A percentile compares a stretch with the other conserved stretches of the same genome.
These are phyloP conservation scores for Trichophyton equinum DNA, from an alignment of 2,329 filamentous ascomycete genomes.

Conservation along the genomic window DNA sequence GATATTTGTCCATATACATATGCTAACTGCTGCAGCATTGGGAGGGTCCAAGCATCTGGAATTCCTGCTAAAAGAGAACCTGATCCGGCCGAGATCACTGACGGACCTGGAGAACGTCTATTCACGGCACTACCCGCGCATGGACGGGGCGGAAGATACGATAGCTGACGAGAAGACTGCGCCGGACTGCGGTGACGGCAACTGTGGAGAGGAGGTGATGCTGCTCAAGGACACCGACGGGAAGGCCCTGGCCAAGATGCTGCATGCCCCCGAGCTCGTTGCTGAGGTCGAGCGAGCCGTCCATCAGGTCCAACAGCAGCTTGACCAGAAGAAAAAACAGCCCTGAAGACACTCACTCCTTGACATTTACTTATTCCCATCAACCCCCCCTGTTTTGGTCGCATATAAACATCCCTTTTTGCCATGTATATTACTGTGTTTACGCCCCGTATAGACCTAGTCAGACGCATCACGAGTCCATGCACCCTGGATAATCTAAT, in stretches of 20 bases:
- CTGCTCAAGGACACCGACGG: slow-evolving; percentile 38
- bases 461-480: neutral
- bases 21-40: slow-evolving; percentile 42
- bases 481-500: neutral
- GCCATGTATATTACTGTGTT: neutral
- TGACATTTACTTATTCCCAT: too few relatives aligned
- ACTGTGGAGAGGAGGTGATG: slow-evolving; percentile 35
- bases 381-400: neutral
- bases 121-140: slow-evolving; percentile 24
- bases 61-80: slow-evolving; percentile 62
- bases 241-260: slow-evolving; percentile 45
- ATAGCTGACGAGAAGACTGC: slow-evolving; percentile 1
- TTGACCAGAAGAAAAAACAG: slow-evolving; percentile 17
- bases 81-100: slow-evolving; percentile 55
- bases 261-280: slow-evolving; percentile 57
- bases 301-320: slow-evolving; percentile 50
- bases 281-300: slow-evolving; percentile 64
- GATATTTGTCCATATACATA: neutral
- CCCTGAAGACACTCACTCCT: neutral
- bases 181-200: slow-evolving; percentile 8
- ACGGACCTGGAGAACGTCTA: slow-evolving; percentile 65
- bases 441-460: neutral
- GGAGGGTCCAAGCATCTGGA: slow-evolving; percentile 74
- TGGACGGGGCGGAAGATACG: slow-evolving; percentile 25
- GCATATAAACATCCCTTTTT: neutral